These are phyloP conservation scores for Thymus mandschuricus DNA, from an alignment of 257 asterid genomes.

Conservation along the genomic window DNA sequence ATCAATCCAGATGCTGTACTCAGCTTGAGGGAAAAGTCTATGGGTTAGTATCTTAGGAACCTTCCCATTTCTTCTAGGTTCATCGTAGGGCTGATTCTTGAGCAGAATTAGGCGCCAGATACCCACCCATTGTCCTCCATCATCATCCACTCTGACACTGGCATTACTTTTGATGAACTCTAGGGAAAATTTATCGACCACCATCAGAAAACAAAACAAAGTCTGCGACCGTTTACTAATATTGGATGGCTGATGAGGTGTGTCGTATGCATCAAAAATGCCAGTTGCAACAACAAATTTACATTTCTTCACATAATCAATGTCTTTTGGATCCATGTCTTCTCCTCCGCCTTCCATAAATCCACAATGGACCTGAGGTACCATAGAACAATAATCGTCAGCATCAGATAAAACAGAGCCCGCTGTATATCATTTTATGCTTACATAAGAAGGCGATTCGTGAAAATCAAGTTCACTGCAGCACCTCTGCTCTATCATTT, in stretches of 20 bases:
- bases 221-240: constrained; percentile 68
- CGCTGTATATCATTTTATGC: constrained; percentile 4
- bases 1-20: constrained; percentile 97
- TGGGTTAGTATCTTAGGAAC: constrained; percentile 98
- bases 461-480: neutral
- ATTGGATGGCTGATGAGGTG: constrained; percentile 92
- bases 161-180: constrained; percentile 70
- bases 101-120: constrained; percentile 90
- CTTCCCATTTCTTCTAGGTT: constrained; percentile 97
- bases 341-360: constrained; percentile 90
- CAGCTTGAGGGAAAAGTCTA: constrained; percentile 88
- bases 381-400: constrained; percentile 20
- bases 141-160: constrained; percentile 70
- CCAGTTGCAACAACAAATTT: constrained; percentile 94
- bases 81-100: constrained; percentile 92
- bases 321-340: constrained; percentile 73
- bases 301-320: constrained; percentile 72
- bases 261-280: constrained; percentile 92
- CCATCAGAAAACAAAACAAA: constrained; percentile 93
- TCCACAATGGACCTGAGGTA: constrained; percentile 91
- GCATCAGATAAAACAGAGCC: constrained; percentile 8
- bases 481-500: neutral
- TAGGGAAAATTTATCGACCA: constrained; percentile 88
- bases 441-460: neutral
- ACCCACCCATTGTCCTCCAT: constrained; percentile 93